A percentile compares a stretch with the other conserved stretches of the same genome.
phyloP scores from a whole-genome alignment of 1,139 yeast species.

The Geotrichum aggregatum region DNA sequence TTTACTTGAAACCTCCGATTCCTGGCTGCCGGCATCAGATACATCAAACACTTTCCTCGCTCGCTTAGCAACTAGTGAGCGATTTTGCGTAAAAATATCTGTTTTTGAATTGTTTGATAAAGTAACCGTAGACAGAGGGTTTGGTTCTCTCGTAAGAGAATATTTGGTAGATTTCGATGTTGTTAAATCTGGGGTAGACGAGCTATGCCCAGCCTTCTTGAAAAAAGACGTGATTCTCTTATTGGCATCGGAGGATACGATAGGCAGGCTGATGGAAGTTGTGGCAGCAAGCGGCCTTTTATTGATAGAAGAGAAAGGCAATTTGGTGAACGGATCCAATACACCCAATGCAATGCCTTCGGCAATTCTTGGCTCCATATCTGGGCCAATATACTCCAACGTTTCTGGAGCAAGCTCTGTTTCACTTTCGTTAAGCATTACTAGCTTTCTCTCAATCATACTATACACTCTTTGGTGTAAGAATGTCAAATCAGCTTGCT shows the following conservation, averaged over 20 bases:
- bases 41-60: conserved; percentile 8
- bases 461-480: conserved; percentile 82
- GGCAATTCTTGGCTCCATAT: conserved; percentile 47
- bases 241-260: neutral
- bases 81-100: neutral
- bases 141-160: neutral
- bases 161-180: conserved; percentile 1
- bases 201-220: conserved; percentile 10
- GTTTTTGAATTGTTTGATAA: neutral
- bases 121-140: neutral
- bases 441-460: conserved; percentile 49
- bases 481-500: conserved; percentile 73
- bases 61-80: conserved; percentile 7
- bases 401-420: conserved; percentile 39
- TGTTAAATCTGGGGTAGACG: conserved; percentile 9
- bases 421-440: conserved; percentile 56
- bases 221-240: conserved; percentile 14
- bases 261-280: conserved; percentile 4
- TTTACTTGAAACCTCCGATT: neutral
- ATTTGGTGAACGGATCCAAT: conserved; percentile 61
- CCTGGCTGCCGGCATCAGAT: neutral
- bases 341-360: conserved; percentile 58
- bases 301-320: conserved; percentile 22
- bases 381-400: conserved; percentile 61
- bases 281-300: conserved; percentile 4